Conservation (phyloP, 2,329 filamentous ascomycete species). For the Hortaea werneckii region DNA sequence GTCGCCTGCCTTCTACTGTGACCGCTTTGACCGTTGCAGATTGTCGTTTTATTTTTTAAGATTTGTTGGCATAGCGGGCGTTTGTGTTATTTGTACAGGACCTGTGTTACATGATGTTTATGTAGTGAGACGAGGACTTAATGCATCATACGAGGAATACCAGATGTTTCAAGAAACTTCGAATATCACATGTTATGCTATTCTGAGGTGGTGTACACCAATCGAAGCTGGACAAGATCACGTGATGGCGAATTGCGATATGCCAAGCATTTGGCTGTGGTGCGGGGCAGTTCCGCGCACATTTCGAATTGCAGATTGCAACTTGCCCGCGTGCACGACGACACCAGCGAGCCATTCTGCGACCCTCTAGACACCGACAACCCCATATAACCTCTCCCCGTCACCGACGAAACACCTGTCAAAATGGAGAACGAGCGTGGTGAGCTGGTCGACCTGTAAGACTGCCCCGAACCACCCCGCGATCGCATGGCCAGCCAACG, state of each 20-base stretch:
- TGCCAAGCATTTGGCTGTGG: too few relatives aligned
- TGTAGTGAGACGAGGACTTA: too few relatives aligned
- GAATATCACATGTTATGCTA: too few relatives aligned
- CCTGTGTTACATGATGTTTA: not conserved
- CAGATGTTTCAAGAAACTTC: too few relatives aligned
- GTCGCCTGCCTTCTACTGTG: constrained; percentile 27
- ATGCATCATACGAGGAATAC: too few relatives aligned
- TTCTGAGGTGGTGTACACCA: too few relatives aligned
- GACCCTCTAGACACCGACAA: constrained; percentile 3
- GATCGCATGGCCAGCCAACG: not conserved
- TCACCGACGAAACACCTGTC: constrained; percentile 24
- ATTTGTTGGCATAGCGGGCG: constrained; percentile 4
- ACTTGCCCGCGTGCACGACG: not conserved
- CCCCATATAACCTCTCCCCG: constrained; percentile 8
- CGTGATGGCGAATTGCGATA: not conserved
- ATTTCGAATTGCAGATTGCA: not conserved
- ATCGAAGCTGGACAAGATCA: not conserved
- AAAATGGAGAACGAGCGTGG: constrained; percentile 99
- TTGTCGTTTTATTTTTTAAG: not conserved
- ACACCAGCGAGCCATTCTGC: not conserved
- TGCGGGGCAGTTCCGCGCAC: not conserved
- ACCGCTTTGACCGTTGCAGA: not conserved
- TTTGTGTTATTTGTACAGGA: not conserved
- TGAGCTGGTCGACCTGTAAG: constrained; percentile 98
- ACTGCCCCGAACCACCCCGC: constrained; percentile 16